These are phyloP conservation scores for Irpex sp. DNA, from an alignment of 1,284 basidiomycete genomes.

Conservation along the genomic window DNA sequence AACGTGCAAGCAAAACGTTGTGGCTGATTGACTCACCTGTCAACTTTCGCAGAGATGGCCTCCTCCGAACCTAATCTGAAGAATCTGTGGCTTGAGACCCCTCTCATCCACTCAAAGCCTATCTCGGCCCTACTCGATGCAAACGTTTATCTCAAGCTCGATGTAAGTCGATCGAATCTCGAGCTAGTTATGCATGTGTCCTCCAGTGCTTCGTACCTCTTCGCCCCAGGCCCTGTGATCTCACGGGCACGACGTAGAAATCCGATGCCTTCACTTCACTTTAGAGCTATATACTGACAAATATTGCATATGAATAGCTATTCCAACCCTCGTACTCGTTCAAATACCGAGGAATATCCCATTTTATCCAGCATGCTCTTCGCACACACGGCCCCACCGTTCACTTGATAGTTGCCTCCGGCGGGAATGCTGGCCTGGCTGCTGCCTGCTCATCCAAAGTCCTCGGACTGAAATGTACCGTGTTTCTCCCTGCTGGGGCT, in stretches of 20 bases:
- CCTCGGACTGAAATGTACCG: slow-evolving; percentile 56
- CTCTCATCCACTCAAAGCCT: slow-evolving; percentile 50
- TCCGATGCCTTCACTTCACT: too few relatives aligned
- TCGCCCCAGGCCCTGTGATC: too few relatives aligned
- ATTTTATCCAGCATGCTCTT: slow-evolving; percentile 49
- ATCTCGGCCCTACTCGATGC: slow-evolving; percentile 48
- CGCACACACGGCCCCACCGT: slow-evolving; percentile 42
- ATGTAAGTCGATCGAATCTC: slow-evolving; percentile 34
- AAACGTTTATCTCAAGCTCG: slow-evolving; percentile 61
- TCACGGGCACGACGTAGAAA: too few relatives aligned
- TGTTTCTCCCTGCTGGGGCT: slow-evolving; percentile 56
- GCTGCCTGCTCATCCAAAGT: slow-evolving; percentile 54
- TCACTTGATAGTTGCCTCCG: slow-evolving; percentile 64
- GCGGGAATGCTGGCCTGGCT: slow-evolving; percentile 72
- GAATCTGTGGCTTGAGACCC: slow-evolving; percentile 53
- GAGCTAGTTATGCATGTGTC: not conserved
- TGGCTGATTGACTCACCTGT: too few relatives aligned
- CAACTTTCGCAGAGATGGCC: too few relatives aligned
- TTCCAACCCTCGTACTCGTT: slow-evolving; percentile 70
- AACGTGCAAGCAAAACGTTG: too few relatives aligned
- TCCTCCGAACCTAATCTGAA: not conserved
- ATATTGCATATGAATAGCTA: slow-evolving; percentile 35
- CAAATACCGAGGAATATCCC: slow-evolving; percentile 68
- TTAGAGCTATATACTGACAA: too few relatives aligned
- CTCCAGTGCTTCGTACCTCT: too few relatives aligned